phyloP scores from a whole-genome alignment of 257 asterid species.

The Gentiana dahurica region DNA sequence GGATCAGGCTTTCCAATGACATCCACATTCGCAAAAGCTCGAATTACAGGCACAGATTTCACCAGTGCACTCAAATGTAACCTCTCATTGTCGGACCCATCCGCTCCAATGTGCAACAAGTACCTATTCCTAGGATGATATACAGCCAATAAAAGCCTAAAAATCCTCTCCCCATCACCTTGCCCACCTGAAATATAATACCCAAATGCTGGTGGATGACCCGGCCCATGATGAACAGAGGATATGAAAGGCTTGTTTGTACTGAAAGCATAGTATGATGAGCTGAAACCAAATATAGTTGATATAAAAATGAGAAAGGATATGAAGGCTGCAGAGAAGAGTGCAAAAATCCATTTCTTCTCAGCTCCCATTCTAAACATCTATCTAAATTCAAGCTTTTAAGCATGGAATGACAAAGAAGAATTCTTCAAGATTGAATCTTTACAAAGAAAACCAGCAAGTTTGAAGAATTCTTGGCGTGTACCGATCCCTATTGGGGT shows the following conservation, averaged over 20 bases:
- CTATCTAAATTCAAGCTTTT: conserved; percentile 7
- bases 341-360: conserved; percentile 89
- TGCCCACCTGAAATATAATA: conserved; percentile 77
- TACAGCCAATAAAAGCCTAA: conserved; percentile 75
- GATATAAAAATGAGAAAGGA: conserved; percentile 65
- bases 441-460: too few species aligned
- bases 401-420: conserved; percentile 16
- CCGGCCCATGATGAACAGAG: conserved; percentile 53
- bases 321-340: conserved; percentile 74
- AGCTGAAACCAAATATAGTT: conserved; percentile 69
- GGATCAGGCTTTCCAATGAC: conserved; percentile 98
- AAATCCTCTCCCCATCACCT: conserved; percentile 69
- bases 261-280: conserved; percentile 55
- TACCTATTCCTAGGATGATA: conserved; percentile 98
- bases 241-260: conserved; percentile 50
- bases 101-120: conserved; percentile 68
- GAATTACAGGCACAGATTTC: conserved; percentile 62
- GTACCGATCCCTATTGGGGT: background rate
- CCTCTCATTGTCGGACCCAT: conserved; percentile 73
- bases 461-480: background rate
- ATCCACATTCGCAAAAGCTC: conserved; percentile 89
- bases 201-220: conserved; percentile 78
- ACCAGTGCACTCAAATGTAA: conserved; percentile 47
- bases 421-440: conserved; percentile 2
- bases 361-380: conserved; percentile 49